phyloP scores from a whole-genome alignment of 1,284 basidiomycete genomes.

The Melampsora abietis-canadensis region DNA sequence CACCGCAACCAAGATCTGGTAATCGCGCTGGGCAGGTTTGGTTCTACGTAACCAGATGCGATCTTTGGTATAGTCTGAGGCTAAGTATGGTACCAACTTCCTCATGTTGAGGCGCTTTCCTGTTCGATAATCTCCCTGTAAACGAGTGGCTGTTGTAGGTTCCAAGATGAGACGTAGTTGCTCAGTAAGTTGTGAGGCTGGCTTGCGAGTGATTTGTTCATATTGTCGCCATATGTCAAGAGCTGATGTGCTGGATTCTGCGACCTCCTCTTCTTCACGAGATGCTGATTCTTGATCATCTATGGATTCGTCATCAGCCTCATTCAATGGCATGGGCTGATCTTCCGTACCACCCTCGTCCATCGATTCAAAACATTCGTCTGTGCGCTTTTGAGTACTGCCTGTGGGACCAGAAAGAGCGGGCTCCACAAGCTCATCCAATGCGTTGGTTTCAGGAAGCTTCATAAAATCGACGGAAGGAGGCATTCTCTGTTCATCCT shows the following conservation, averaged over 20 bases:
- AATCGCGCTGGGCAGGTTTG: slow-evolving; percentile 87
- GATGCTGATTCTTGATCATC: slow-evolving; percentile 25
- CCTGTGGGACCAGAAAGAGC: slow-evolving; percentile 15
- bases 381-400: neutral
- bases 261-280: slow-evolving; percentile 1
- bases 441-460: slow-evolving; percentile 51
- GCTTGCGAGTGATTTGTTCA: slow-evolving; percentile 30
- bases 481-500: slow-evolving; percentile 52
- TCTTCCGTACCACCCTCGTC: slow-evolving; percentile 62
- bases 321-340: slow-evolving; percentile 59
- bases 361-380: slow-evolving; percentile 62
- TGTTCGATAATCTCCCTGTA: slow-evolving; percentile 95
- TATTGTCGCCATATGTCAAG: slow-evolving; percentile 52
- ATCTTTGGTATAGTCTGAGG: slow-evolving; percentile 98
- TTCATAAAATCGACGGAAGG: slow-evolving; percentile 45
- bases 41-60: slow-evolving; percentile 98
- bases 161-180: slow-evolving; percentile 94
- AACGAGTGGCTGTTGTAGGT: slow-evolving; percentile 86
- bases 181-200: slow-evolving; percentile 67
- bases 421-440: slow-evolving; percentile 58
- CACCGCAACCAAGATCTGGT: slow-evolving; percentile 89
- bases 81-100: slow-evolving; percentile 97
- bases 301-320: slow-evolving; percentile 7
- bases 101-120: slow-evolving; percentile 99
- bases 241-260: neutral